Evolutionary conservation across 2,329 filamentous ascomycete species (phyloP).

Genomic region (Camptophora hylomeconis): DNA sequence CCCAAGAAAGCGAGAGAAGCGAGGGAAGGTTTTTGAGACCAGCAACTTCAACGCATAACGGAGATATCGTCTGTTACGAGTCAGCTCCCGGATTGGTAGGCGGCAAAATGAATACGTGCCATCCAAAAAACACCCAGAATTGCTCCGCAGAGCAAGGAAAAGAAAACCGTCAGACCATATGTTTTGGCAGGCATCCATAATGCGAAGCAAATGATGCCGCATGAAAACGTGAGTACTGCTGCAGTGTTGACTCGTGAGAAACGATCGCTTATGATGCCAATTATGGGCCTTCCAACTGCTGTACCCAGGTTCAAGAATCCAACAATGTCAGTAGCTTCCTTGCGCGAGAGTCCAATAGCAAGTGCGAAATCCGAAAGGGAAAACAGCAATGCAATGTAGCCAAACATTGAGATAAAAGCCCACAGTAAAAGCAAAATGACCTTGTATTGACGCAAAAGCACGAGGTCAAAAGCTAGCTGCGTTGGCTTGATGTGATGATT

Average conservation of each 20-base stretch:
- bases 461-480: conserved; percentile 14
- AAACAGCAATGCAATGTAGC: conserved; percentile 35
- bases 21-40: conserved; percentile 16
- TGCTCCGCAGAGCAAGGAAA: conserved; percentile 43
- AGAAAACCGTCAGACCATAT: conserved; percentile 42
- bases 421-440: conserved; percentile 20
- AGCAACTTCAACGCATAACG: conserved; percentile 18
- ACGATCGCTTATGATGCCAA: conserved; percentile 49
- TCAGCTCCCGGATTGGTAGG: no score
- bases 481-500: conserved; percentile 13
- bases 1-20: conserved; percentile 16
- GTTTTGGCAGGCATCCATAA: conserved; percentile 48
- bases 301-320: conserved; percentile 36
- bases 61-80: conserved; percentile 15
- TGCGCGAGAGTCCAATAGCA: conserved; percentile 26
- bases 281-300: conserved; percentile 40
- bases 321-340: conserved; percentile 27
- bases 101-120: no score
- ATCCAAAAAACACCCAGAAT: conserved; percentile 50
- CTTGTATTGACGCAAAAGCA: conserved; percentile 10
- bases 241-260: conserved; percentile 53
- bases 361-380: conserved; percentile 34
- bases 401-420: conserved; percentile 34
- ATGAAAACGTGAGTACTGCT: conserved; percentile 38
- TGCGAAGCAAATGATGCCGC: conserved; percentile 44